phyloP scores from a whole-genome alignment of 2,329 filamentous ascomycete genomes.

The Hypoxylon sp. region DNA sequence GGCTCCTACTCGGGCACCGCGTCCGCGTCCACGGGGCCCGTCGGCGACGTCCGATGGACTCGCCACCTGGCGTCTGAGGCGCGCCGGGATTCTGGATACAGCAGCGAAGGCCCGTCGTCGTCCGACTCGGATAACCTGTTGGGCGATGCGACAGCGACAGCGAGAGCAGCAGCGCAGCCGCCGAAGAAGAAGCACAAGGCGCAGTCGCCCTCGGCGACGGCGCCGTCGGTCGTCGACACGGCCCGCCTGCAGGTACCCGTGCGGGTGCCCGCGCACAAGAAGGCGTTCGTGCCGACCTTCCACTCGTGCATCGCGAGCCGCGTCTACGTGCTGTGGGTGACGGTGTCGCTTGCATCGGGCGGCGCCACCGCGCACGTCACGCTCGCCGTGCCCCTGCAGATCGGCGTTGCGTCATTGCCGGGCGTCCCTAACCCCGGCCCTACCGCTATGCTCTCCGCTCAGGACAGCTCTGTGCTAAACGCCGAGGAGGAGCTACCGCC shows the following conservation, averaged over 20 bases:
- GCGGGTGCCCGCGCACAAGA: constrained; percentile 55
- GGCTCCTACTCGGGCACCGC: constrained; percentile 57
- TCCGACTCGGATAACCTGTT: constrained; percentile 46
- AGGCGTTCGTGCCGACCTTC: constrained; percentile 63
- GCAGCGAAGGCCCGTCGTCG: constrained; percentile 49
- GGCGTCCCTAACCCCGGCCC: too few relatives aligned
- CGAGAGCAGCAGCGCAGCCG: not conserved
- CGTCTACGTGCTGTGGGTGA: constrained; percentile 60
- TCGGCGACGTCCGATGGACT: constrained; percentile 53
- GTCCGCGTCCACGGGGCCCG: constrained; percentile 49
- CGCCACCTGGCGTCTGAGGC: constrained; percentile 45
- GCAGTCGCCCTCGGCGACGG: too few relatives aligned
- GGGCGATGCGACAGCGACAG: too few relatives aligned
- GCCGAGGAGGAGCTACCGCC: constrained; percentile 39
- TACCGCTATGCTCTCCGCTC: too few relatives aligned
- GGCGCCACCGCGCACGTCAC: constrained; percentile 54
- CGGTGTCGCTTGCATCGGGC: constrained; percentile 51
- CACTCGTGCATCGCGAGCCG: constrained; percentile 65
- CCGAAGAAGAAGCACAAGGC: constrained; percentile 30
- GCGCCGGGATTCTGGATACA: constrained; percentile 63
- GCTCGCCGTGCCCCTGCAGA: constrained; percentile 59
- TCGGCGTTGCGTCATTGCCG: too few relatives aligned
- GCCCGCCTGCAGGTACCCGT: constrained; percentile 58
- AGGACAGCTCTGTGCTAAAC: too few relatives aligned
- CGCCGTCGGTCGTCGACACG: constrained; percentile 50